Evolutionary conservation across 139 green algal species (phyloP).

Genomic region (Coccomyxa sp.): DNA sequence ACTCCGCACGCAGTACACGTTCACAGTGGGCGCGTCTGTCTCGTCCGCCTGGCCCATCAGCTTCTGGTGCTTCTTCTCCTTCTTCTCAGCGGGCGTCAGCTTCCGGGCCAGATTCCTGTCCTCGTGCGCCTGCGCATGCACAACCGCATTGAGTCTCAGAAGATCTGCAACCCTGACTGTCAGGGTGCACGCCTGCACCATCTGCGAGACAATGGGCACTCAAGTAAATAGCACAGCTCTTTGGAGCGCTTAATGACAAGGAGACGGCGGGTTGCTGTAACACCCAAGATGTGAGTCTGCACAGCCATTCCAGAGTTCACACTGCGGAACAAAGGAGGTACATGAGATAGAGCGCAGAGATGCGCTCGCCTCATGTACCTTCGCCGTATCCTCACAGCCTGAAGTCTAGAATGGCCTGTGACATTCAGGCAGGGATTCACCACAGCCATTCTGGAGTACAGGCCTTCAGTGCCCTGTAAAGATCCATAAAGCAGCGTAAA

Average conservation of each 20-base stretch:
- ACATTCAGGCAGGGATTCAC: too few species aligned
- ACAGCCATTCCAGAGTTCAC: too few species aligned
- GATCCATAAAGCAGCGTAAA: not conserved
- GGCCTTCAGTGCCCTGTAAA: not conserved
- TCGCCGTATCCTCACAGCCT: too few species aligned
- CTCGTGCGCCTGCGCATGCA: constrained; percentile 69
- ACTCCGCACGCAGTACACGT: constrained; percentile 35
- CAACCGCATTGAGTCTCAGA: not conserved
- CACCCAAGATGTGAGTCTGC: too few species aligned
- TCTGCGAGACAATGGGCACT: not conserved
- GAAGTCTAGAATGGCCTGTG: too few species aligned
- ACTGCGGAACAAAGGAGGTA: too few species aligned
- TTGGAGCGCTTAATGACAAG: not conserved
- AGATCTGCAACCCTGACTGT: not conserved
- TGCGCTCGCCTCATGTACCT: too few species aligned
- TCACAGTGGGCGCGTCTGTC: constrained; percentile 24
- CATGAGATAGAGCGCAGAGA: too few species aligned
- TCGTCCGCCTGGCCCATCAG: constrained; percentile 69
- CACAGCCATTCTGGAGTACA: too few species aligned
- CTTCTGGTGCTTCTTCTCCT: constrained; percentile 93
- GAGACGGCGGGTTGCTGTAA: not conserved
- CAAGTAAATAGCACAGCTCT: not conserved
- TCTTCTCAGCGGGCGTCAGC: constrained; percentile 87
- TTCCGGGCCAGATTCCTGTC: constrained; percentile 93
- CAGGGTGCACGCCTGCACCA: not conserved